Evolutionary conservation across 148 eudicot genomes (phyloP), one percentile per base, ranked within the genome.

Genomic region (Heliosperma pusillum): DNA sequence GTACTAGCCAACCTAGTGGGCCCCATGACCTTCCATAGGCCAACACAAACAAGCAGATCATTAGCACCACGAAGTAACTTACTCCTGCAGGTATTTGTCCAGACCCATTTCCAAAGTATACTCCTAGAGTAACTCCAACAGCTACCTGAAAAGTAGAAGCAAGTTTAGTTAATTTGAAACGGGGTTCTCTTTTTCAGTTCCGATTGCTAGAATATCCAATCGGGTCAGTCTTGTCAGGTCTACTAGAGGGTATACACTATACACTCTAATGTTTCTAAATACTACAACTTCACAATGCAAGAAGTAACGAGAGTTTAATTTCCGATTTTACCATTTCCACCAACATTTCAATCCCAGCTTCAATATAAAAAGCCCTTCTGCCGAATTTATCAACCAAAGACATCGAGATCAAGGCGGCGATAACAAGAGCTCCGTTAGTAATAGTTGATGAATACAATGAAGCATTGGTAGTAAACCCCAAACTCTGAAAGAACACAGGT

Each of bases 21-120:
- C 99, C 99, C 99, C 99, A 95, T 4, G 99, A 95, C 73, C 97
- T 79, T 57, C 96, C 99, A 47, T 90, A 95, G 3, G 97, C 99
- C 36, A 86, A 74, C 40, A 95, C 99, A 58, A 90, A 95, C 44
- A 90, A 47, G 87, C 87, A 92, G 3, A 95, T 88, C 57, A 85
- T 68, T 21, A 90, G 42, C 19, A 95, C 92, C 4, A 95, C 86
- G 72, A 88, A 76, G 72, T 81, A 65, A n/a, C 94, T 82, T 13
- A 85, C 75, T 12, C 83, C 85, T 62, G 83, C 78, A 17, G 93
- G 86, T 10, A 95, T 59, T 3, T 56, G 70, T 81, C 68, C 69
- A 74, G 72, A 45, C 10, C 88, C 91, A 61, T 79, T 64, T 1
- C 96, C 89, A 27, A 92, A 90, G 69, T 88, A 83, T 11, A 87